phyloP scores from a whole-genome alignment of 2,329 filamentous ascomycete species.

The Nemania sp. region DNA sequence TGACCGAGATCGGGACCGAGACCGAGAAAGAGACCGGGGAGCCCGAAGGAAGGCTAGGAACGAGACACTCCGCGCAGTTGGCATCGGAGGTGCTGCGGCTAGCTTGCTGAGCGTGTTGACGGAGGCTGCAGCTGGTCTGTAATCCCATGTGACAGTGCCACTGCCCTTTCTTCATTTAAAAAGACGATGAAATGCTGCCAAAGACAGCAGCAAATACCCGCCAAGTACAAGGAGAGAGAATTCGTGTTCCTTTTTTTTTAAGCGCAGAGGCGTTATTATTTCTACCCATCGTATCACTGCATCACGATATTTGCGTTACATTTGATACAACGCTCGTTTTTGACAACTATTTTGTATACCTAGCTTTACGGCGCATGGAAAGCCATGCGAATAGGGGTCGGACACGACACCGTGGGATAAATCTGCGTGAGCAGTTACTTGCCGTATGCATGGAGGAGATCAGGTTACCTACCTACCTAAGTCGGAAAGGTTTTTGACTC shows the following conservation, averaged over 20 bases:
- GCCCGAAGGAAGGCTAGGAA: conserved; percentile 46
- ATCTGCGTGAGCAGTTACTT: too few relatives aligned
- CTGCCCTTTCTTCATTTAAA: not conserved
- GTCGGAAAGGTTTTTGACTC: too few relatives aligned
- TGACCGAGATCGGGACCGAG: conserved; percentile 48
- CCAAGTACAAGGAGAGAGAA: not conserved
- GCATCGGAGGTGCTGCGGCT: conserved; percentile 64
- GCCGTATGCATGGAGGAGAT: too few relatives aligned
- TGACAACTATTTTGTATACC: too few relatives aligned
- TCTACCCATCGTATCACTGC: not conserved
- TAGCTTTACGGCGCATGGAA: too few relatives aligned
- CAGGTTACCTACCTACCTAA: too few relatives aligned
- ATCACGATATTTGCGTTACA: not conserved
- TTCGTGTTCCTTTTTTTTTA: not conserved
- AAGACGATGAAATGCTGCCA: not conserved
- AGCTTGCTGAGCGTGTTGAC: conserved; percentile 62
- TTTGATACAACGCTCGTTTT: conserved; percentile 8
- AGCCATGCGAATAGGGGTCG: too few relatives aligned
- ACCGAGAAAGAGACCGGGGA: conserved; percentile 32
- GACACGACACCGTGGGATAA: too few relatives aligned
- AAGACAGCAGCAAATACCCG: not conserved
- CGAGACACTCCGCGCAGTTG: conserved; percentile 60
- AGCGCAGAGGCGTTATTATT: not conserved
- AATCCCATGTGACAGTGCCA: not conserved
- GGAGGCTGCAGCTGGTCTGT: conserved; percentile 53